phyloP scores from a whole-genome alignment of 805 yeast species.

The Priceomyces haplophilus region DNA sequence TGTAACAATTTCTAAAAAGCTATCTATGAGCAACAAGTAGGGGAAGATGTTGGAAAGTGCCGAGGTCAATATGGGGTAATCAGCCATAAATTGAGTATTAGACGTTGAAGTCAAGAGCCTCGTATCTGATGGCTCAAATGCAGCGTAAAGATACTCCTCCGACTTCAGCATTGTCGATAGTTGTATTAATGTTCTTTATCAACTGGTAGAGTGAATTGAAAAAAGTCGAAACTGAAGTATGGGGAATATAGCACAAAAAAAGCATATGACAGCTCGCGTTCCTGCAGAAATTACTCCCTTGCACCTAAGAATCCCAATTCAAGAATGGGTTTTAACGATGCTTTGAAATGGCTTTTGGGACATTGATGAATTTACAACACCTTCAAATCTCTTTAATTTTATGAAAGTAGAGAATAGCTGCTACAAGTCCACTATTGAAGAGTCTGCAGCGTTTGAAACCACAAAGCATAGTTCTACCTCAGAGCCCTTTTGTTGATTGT shows the following conservation, averaged over 20 bases:
- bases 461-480: no score
- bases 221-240: neutral
- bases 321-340: no score
- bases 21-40: constrained; percentile 42
- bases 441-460: no score
- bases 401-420: no score
- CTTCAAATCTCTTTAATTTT: no score
- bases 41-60: constrained; percentile 50
- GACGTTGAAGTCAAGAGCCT: constrained; percentile 27
- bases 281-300: no score
- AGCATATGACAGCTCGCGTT: neutral
- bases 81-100: constrained; percentile 33
- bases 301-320: no score
- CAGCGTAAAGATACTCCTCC: constrained; percentile 16
- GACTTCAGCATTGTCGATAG: constrained; percentile 2
- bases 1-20: constrained; percentile 43
- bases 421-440: no score
- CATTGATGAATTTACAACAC: no score
- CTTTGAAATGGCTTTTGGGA: no score
- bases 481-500: no score
- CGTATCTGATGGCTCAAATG: constrained; percentile 40
- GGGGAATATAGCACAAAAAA: neutral
- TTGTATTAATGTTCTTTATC: neutral
- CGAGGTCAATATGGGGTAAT: constrained; percentile 44
- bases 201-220: neutral